phyloP scores from a whole-genome alignment of 805 yeast species.

The Nakazawaea anatomiae region DNA sequence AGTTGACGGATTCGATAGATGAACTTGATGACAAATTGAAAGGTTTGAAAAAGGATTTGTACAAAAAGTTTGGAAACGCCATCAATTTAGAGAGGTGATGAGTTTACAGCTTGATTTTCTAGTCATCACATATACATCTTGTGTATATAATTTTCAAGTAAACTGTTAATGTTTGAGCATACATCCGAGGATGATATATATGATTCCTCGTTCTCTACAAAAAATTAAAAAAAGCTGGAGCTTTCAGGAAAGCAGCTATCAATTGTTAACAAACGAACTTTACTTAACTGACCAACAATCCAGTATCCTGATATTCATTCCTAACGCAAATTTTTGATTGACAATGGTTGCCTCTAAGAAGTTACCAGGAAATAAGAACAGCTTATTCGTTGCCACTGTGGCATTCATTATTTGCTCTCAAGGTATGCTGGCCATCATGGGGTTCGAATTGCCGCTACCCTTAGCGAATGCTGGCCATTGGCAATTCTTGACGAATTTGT shows the following conservation, averaged over 20 bases:
- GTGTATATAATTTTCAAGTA: neutral
- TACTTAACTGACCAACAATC: no score
- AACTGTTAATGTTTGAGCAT: neutral
- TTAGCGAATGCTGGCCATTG: conserved; percentile 56
- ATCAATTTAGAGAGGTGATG: conserved; percentile 70
- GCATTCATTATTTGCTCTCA: neutral
- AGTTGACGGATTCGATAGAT: conserved; percentile 40
- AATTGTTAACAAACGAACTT: no score
- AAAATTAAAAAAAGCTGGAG: no score
- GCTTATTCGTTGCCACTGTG: neutral
- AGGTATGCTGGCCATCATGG: conserved; percentile 4
- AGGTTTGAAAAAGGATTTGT: conserved; percentile 64
- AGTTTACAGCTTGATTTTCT: no score
- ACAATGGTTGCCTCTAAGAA: neutral
- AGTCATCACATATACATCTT: neutral
- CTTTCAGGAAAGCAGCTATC: no score
- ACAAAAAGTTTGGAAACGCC: conserved; percentile 83
- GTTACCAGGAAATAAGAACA: conserved; percentile 2
- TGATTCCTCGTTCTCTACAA: no score
- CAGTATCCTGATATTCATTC: no score
- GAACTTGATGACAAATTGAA: conserved; percentile 48
- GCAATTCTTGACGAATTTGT: conserved; percentile 70
- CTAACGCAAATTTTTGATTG: no score
- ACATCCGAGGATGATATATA: no score
- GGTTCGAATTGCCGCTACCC: conserved; percentile 38